A percentile compares a stretch with the other conserved stretches of the same genome.
Conservation (phyloP, 148 eudicot species). For the Rhododendron simsii region DNA sequence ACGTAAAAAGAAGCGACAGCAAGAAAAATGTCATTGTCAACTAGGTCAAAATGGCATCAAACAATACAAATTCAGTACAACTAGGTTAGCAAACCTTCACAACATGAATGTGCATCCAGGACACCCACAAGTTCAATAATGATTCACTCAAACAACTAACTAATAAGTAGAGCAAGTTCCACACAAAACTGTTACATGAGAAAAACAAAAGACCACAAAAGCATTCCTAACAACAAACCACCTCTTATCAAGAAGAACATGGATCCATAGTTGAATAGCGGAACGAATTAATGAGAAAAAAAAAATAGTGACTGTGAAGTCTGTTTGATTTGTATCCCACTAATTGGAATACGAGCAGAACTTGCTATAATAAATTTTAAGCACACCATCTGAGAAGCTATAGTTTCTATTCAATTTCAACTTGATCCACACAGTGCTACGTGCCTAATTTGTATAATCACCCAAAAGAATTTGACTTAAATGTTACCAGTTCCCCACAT, state of each 20-base stretch:
- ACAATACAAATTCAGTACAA: neutral
- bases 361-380: neutral
- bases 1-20: neutral
- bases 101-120: neutral
- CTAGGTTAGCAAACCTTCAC: neutral
- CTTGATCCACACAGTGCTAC: neutral
- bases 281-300: neutral
- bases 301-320: neutral
- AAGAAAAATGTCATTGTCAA: neutral
- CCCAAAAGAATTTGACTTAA: neutral
- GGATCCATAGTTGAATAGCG: neutral
- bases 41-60: neutral
- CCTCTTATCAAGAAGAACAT: neutral
- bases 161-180: too few species aligned
- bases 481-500: neutral
- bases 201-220: neutral
- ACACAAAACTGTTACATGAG: too few species aligned
- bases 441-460: neutral
- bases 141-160: neutral
- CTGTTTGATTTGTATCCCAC: neutral
- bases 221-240: neutral
- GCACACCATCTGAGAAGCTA: neutral
- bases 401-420: neutral
- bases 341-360: neutral
- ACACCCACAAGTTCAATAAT: neutral